Evolutionary conservation across 495 filamentous ascomycete species (phyloP), one percentile per base, ranked within the genome.

Genomic region (Apodospora peruviana): DNA sequence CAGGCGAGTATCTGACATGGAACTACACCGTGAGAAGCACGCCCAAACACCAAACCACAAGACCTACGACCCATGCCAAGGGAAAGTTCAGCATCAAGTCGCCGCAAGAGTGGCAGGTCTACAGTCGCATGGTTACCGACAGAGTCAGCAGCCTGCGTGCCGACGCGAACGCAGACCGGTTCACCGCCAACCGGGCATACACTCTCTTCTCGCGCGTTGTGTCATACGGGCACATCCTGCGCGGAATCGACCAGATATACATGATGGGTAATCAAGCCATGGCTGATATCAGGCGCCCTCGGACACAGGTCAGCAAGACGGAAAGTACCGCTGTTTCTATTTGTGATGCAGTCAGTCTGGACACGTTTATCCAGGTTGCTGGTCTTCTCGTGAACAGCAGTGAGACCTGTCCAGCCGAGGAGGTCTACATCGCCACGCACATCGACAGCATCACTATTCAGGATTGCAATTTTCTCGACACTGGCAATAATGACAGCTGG

Each of bases 341-440:
- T 21, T 42, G 14, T 21, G 74, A 78, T 32, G 51, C 61, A 0
- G 46, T 41, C 7, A 56, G 77, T 3, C 41, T 51, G 21, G 55
- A 53, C 23, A 42, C 9, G 5, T 79, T 80, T 47, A 61, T 66
- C 40, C 77, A 80, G 44, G 65, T 79, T 2, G 75, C 45, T 12
- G 71, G 75, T 0, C 65, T 80, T 7, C 76, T 55, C 56, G 66
- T 72, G 4, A 80, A 79, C 39, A 69, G 7, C 27, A 32, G 27
- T 32, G 27, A 32, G 7, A 32, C 7, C 27, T 5, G 5, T 32
- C 7, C 7, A 7, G 12, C 27, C 27, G 27, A 12, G 27, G 27
- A 32, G 27, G 27, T 32, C 27, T n/a, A n/a, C n/a, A n/a, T n/a
- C n/a, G n/a, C n/a, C n/a, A n/a, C n/a, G n/a, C n/a, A n/a, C n/a